Base-by-base conservation (phyloP, 495 filamentous ascomycete genomes). In the Lophiostoma macrostomum region DNA sequence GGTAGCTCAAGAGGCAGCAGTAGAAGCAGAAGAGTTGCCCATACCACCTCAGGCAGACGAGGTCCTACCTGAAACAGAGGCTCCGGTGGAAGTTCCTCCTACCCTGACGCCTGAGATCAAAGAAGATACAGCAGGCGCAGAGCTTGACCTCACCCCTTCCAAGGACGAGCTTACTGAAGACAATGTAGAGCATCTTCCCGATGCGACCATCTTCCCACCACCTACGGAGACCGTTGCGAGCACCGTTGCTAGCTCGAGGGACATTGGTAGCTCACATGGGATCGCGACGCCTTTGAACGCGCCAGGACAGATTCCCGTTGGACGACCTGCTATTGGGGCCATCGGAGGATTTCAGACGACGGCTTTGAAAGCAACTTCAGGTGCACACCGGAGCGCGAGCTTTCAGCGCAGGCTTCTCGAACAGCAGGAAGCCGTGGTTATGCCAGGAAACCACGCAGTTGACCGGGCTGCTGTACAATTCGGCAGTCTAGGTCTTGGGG, bases 401-500 rank as follows among this genome's bases (percentile, higher is more conserved):
- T 87, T 84, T 64, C 83, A 91, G 65, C 83, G 91, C 23, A 83
- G 88, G 56, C 78, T 95, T 34, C 77, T 94, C 61, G 90, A 96
- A 56, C 93, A 99, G 64, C 90, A 91, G 65, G 94, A 99, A 68
- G 88, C 91, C 14, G 93, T 99, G 29, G 87, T 96, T 42, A 97
- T 99, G 93, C 93, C 93, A 25, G 90, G 89, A n/a, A 96, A 96
- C 70, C 90, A 95, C 61, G 90, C 90, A 31, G 88, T 98, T 7
- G 90, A 96, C 66, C 84, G 89, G 44, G 80, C 91, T 40, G 85
- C 90, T n/a, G 89, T 99, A 34, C 94, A 97, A 66, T 99, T 99
- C 69, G 93, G 93, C 43, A 94, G 88, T 65, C 88, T 99, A 79
- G 91, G 86, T 50, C 68, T 97, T 62, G 91, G 90, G 67, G 93